Evolutionary conservation across 495 filamentous ascomycete genomes (phyloP).

Genomic region (Friedmanniomyces simplex): DNA sequence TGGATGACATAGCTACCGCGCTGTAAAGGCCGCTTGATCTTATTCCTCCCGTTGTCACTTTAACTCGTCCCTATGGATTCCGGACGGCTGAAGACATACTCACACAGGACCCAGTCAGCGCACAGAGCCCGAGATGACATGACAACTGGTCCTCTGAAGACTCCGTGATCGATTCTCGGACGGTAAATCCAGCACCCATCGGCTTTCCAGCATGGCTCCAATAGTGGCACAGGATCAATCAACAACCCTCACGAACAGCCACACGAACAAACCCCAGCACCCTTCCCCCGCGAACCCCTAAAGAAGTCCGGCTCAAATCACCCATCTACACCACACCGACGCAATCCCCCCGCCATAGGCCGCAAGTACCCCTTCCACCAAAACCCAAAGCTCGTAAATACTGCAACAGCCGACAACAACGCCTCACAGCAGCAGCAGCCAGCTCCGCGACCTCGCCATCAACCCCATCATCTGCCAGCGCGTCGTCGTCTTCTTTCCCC

Average conservation of each 20-base stretch:
- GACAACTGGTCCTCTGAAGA: too few relatives aligned
- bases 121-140: too few relatives aligned
- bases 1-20: background rate
- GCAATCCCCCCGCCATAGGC: background rate
- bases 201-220: slow-evolving; percentile 45
- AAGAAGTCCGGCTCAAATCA: background rate
- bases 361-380: background rate
- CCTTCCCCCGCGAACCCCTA: background rate
- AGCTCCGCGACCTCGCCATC: slow-evolving; percentile 60
- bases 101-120: too few relatives aligned
- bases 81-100: too few relatives aligned
- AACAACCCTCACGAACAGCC: slow-evolving; percentile 56
- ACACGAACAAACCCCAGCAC: slow-evolving; percentile 18
- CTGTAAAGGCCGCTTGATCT: too few relatives aligned
- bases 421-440: slow-evolving; percentile 60
- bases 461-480: slow-evolving; percentile 63
- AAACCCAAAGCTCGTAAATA: background rate
- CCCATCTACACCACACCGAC: background rate
- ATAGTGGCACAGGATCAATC: slow-evolving; percentile 53
- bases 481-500: slow-evolving; percentile 75
- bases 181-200: too few relatives aligned
- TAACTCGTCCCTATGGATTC: too few relatives aligned
- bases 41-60: too few relatives aligned
- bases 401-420: too few relatives aligned
- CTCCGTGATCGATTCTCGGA: too few relatives aligned